Base-by-base conservation (phyloP, 345 rosid species). In the Lagerstroemia speciosa region DNA sequence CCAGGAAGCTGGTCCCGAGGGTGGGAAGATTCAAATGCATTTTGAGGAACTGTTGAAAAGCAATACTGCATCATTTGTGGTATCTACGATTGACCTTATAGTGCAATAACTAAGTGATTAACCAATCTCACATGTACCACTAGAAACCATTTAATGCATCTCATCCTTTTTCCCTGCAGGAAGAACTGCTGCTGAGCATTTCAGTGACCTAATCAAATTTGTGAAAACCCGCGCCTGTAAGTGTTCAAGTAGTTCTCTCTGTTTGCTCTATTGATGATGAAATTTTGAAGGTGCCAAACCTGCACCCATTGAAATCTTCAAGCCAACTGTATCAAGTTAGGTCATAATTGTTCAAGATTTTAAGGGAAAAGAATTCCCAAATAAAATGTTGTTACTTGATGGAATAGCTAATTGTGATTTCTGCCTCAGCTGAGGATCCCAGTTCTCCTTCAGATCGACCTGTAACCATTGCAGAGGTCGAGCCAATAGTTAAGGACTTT, bases 1-100 rank as follows among this genome's bases (percentile, higher is more conserved):
- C 60, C 78, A 94, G 98, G 96, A 91, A 87, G 97, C 99, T 72
- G 88, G 97, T 64, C 86, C 93, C 11, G 96, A 91, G 71, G 98
- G 95, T 69, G 98, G 99, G 69, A 94, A 91, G 82, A 85, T 91
- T 72, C 97, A 89, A 78, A 64, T 80, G 76, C 97, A 94, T 77
- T 94, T 91, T 66, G 97, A 89, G 87, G 98, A 94, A 65, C 67
- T 91, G 76, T 78, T 89, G 77, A 94, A 91, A 83, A 89, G 85
- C 83, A 94, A 89, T 78, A 91, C 99, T 3, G 74, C 89, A 27
- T 74, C 87, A 71, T 94, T 91, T 70, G 99, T 94, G 84, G 99
- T 91, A 84, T 81, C 81, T 62, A 26, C 36, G 11, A 12, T 20
- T 62, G 38, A 62, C 30, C n/a, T 33, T 64, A 65, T 0, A 5